These are phyloP conservation scores for Penicillium sp. DNA, from an alignment of 2,329 filamentous ascomycete genomes.

Conservation along the genomic window DNA sequence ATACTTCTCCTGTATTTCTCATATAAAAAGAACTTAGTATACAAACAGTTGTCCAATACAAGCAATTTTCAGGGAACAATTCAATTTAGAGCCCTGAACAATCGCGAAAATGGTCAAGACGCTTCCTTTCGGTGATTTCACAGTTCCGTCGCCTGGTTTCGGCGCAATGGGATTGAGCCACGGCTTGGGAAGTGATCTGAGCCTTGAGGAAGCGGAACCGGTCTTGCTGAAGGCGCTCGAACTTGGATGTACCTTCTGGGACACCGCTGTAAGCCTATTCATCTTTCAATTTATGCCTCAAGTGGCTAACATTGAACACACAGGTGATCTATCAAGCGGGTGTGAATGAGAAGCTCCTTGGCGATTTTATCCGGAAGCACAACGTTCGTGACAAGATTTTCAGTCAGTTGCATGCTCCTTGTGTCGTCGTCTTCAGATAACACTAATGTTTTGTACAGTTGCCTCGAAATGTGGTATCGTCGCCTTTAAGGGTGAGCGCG, in stretches of 20 bases:
- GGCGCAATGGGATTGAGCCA: constrained; percentile 54
- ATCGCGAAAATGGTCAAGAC: constrained; percentile 42
- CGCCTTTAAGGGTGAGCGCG: constrained; percentile 33
- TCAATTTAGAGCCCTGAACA: background rate
- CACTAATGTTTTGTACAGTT: constrained; percentile 32
- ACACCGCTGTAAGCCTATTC: constrained; percentile 43
- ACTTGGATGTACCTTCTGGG: constrained; percentile 50
- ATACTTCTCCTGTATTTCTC: background rate
- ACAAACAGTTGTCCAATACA: too few relatives aligned
- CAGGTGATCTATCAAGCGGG: constrained; percentile 51
- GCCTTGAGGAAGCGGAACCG: constrained; percentile 50
- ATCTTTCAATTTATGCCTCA: background rate
- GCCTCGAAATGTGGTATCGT: constrained; percentile 53
- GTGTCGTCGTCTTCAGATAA: background rate
- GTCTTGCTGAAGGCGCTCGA: constrained; percentile 54
- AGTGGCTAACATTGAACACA: background rate
- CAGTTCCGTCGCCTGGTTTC: constrained; percentile 49
- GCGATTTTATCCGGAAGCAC: constrained; percentile 55
- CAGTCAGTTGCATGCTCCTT: constrained; percentile 32
- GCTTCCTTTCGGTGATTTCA: constrained; percentile 41
- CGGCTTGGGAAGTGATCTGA: constrained; percentile 47
- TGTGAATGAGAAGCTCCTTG: constrained; percentile 53
- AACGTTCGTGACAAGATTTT: constrained; percentile 55
- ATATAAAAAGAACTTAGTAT: background rate
- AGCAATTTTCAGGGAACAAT: too few relatives aligned